Evolutionary conservation across 1,284 basidiomycete genomes (phyloP), one percentile per base, ranked within the genome.

Genomic region (Cystobasidium slooffiae): DNA sequence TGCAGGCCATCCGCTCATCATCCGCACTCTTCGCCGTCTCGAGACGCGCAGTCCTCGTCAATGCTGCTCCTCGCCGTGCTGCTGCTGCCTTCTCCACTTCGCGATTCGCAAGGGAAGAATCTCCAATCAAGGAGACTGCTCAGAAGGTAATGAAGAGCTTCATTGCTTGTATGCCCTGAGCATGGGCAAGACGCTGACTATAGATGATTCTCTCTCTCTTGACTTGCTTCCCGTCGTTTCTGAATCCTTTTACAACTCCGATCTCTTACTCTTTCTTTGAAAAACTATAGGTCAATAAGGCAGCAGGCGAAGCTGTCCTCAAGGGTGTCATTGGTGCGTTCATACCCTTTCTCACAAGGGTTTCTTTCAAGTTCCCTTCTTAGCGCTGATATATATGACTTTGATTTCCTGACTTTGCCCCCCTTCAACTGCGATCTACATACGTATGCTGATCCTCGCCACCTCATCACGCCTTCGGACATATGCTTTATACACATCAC

Each of bases 311-410:
- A 46, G 70, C 62, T 39, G 20, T 73, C 31, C 63, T 73, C 0
- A 73, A 73, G 53, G 70, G 70, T 37, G 70, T 73, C 31, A 73
- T 73, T 46, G 70, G 66, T 68, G 53, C 53, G 66, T 58, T 9
- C 59, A 14, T 20, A n/a, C 37, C 39, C 2, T 31, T 37, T 55
- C 22, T 43, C 12, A 16, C 4, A n/a, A 41, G 22, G 5, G 8
- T 22, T 20, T 8, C 31, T 37, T 62, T 2, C 18, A 62, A n/a
- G 1, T 14, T 2, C 63, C 18, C 6, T 10, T 7, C 4, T 44
- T 49, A 16, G 14, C 47, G n/a, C 37, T 68, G 65, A 49, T 68
- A 65, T 41, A 24, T 4, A 46, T n/a, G 12, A 49, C 46, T n/a
- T 49, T n/a, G n/a, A 49, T 49, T 49, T 14, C 46, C 14, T 5